These are phyloP conservation scores for Melaleuca quinquenervia DNA, from an alignment of 345 rosid genomes.

Conservation along the genomic window DNA sequence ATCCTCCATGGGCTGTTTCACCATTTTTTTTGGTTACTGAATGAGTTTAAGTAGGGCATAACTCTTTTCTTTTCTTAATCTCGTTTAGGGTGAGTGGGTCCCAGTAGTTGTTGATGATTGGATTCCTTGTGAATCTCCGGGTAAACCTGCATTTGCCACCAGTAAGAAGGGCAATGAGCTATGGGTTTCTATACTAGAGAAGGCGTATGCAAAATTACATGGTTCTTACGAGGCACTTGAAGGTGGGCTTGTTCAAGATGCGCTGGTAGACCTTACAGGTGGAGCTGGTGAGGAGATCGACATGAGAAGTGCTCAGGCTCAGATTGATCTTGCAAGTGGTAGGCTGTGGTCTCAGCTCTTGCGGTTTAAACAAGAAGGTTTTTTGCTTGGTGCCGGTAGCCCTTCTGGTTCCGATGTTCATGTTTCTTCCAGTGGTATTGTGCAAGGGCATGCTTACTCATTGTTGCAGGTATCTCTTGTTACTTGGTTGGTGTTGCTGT, in stretches of 20 bases:
- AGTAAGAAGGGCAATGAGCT: constrained; percentile 85
- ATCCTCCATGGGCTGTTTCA: not conserved
- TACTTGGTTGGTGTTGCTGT: not conserved
- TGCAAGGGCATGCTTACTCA: constrained; percentile 99
- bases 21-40: not conserved
- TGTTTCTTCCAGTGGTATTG: constrained; percentile 97
- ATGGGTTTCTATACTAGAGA: constrained; percentile 96
- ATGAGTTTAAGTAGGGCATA: not conserved
- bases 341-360: constrained; percentile 97
- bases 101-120: constrained; percentile 99
- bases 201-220: constrained; percentile 97
- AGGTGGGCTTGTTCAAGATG: constrained; percentile 99
- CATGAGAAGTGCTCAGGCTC: constrained; percentile 98
- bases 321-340: constrained; percentile 99
- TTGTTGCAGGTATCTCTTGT: constrained; percentile 59
- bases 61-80: not conserved
- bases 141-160: constrained; percentile 98
- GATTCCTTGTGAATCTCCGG: constrained; percentile 96
- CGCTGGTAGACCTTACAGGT: constrained; percentile 98
- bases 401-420: constrained; percentile 99
- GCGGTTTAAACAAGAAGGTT: constrained; percentile 97
- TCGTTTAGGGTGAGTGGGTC: constrained; percentile 95
- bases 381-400: constrained; percentile 99
- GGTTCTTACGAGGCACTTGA: constrained; percentile 99
- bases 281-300: constrained; percentile 99